These are phyloP conservation scores for Lithocarpus polystachyus DNA, from an alignment of 306 rosid genomes.

Conservation along the genomic window DNA sequence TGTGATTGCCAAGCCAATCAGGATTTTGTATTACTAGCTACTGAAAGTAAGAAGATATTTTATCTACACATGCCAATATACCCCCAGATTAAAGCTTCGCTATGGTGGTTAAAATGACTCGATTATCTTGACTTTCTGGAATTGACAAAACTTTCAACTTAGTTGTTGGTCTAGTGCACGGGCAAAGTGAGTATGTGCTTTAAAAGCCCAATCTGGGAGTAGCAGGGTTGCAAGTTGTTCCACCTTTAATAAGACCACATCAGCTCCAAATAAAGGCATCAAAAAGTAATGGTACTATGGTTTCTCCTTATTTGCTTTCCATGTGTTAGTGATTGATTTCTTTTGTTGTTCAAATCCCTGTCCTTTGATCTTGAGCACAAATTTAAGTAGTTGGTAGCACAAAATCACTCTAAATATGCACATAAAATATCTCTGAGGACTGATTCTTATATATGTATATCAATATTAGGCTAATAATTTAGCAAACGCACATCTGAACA, in stretches of 20 bases:
- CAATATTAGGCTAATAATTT: no score
- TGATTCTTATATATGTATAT: no score
- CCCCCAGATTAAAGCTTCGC: no score
- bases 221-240: background rate
- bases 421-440: background rate
- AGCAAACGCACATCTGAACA: no score
- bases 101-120: no score
- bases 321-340: background rate
- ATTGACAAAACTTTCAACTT: no score
- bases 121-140: background rate
- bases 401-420: background rate
- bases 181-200: background rate
- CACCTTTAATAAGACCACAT: background rate
- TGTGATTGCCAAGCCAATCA: background rate
- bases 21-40: background rate
- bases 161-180: slow-evolving; percentile 3
- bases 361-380: slow-evolving; percentile 6
- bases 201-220: background rate
- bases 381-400: background rate
- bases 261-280: no score
- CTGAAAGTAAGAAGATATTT: background rate
- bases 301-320: no score
- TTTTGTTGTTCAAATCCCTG: background rate
- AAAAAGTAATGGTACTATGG: no score
- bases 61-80: no score